Evolutionary conservation across 768 basidiomycete species (phyloP), one percentile per base, ranked within the genome.

Genomic region (Mycena vitilis): DNA sequence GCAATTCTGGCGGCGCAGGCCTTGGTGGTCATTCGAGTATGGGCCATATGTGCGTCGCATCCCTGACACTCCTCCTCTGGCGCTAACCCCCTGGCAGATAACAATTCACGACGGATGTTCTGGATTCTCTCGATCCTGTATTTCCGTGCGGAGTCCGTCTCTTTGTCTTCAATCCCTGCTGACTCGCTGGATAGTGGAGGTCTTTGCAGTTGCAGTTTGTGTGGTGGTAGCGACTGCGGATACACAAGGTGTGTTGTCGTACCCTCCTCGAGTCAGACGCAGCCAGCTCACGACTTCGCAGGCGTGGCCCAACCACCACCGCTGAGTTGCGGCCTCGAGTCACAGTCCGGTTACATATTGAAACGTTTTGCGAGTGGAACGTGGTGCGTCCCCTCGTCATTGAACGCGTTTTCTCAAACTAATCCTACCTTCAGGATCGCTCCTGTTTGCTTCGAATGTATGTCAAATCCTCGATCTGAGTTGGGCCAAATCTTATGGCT

Each of bases 381-480:
- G 10, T 72, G 71, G 69, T 61, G 45, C 34, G 59, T 63, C 12
- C 6, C 12, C 49, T 30, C 23, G 12, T 51, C 49, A 4, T n/a
- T 15, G 25, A 25, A 13, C 23, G 15, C 11, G 25, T 1, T 12
- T 30, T 6, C 11, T 51, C 25, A 5, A 51, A 51, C 12, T 13
- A 25, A 11, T 6, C 49, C 0, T 51, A 30, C 11, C n/a, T 22
- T 34, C 36, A 68, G 68, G 69, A 56, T 70, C 45, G 65, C 71
- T 18, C 71, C 71, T 9, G 62, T 69, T 25, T 55, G 61, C 20
- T 70, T 72, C 20, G 71, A 72, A 57, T 72, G 71, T 71, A 20
- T 37, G 69, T 66, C 22, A 1, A 25, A 30, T 51, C 9, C 36
- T 40, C 10, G 38, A 5, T 2, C 53, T 10, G 36, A n/a, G n/a